A percentile compares a stretch with the other conserved stretches of the same genome.
phyloP scores from a whole-genome alignment of 2,329 filamentous ascomycete genomes.

The Verticillium albo-atrum region DNA sequence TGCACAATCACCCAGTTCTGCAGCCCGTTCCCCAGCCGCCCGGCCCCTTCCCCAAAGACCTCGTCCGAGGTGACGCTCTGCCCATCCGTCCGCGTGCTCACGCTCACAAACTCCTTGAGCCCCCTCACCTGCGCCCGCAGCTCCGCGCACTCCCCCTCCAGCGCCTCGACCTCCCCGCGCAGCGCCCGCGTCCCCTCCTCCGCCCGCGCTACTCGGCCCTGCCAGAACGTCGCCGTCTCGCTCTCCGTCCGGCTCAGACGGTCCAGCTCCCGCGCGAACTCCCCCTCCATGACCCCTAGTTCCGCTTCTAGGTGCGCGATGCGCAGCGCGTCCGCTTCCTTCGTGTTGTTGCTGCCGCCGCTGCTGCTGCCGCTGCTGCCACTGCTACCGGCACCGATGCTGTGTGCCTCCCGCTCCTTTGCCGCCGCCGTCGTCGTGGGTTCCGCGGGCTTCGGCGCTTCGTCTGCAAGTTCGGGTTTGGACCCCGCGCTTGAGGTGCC shows the following conservation, averaged over 20 bases:
- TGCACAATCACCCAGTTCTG: conserved; percentile 73
- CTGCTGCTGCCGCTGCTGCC: conserved; percentile 16
- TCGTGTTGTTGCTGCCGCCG: conserved; percentile 14
- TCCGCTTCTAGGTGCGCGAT: conserved; percentile 50
- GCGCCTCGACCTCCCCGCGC: conserved; percentile 37
- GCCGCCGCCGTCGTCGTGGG: conserved; percentile 9
- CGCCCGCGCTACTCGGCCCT: conserved; percentile 46
- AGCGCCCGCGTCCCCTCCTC: conserved; percentile 49
- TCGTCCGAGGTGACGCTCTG: conserved; percentile 62
- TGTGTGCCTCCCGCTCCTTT: conserved; percentile 2
- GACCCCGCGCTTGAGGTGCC: conserved; percentile 27
- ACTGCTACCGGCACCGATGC: conserved; percentile 15
- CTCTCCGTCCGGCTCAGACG: conserved; percentile 48
- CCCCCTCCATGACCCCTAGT: conserved; percentile 45
- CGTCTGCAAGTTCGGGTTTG: conserved; percentile 19
- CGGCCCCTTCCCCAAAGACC: conserved; percentile 58
- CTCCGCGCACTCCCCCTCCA: conserved; percentile 52
- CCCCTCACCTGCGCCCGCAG: conserved; percentile 58
- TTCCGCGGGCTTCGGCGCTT: neutral
- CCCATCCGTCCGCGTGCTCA: conserved; percentile 56
- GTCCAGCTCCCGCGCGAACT: conserved; percentile 50
- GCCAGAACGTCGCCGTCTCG: conserved; percentile 54
- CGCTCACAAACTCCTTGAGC: conserved; percentile 69
- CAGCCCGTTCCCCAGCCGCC: conserved; percentile 59
- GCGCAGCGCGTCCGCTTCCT: conserved; percentile 27